These are phyloP conservation scores for Madurella fahalii DNA, from an alignment of 2,329 filamentous ascomycete species.

Conservation along the genomic window DNA sequence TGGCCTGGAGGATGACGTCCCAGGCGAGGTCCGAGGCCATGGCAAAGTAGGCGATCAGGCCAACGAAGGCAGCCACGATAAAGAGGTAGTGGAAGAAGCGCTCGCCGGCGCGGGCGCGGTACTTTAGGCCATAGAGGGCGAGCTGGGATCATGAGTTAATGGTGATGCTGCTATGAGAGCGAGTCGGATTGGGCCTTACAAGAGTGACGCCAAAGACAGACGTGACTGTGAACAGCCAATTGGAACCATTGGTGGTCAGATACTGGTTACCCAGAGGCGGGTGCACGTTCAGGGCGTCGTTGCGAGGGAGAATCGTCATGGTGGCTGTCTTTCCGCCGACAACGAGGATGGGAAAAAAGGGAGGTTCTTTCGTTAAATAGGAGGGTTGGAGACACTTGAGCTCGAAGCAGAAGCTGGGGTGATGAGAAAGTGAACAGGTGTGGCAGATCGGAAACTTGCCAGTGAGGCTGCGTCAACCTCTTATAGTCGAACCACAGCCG, in stretches of 20 bases:
- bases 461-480: background rate
- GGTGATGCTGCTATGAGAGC: background rate
- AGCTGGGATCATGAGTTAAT: slow-evolving; percentile 31
- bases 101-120: slow-evolving; percentile 43
- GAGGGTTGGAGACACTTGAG: background rate
- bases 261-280: slow-evolving; percentile 37
- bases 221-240: slow-evolving; percentile 54
- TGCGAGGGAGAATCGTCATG: slow-evolving; percentile 36
- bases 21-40: slow-evolving; percentile 50
- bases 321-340: slow-evolving; percentile 14
- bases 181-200: slow-evolving; percentile 30
- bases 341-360: no score
- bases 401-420: background rate
- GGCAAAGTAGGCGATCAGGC: slow-evolving; percentile 48
- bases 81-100: slow-evolving; percentile 56
- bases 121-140: slow-evolving; percentile 37
- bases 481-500: background rate
- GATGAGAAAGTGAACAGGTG: background rate
- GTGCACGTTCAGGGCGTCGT: slow-evolving; percentile 47
- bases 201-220: slow-evolving; percentile 46
- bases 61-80: slow-evolving; percentile 45
- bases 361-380: no score
- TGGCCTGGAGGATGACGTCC: slow-evolving; percentile 35
- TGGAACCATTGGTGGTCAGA: slow-evolving; percentile 44
- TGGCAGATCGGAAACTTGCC: background rate